Evolutionary conservation across 176 grass and related monocot species (phyloP).

Genomic region (Ensete glaucum): DNA sequence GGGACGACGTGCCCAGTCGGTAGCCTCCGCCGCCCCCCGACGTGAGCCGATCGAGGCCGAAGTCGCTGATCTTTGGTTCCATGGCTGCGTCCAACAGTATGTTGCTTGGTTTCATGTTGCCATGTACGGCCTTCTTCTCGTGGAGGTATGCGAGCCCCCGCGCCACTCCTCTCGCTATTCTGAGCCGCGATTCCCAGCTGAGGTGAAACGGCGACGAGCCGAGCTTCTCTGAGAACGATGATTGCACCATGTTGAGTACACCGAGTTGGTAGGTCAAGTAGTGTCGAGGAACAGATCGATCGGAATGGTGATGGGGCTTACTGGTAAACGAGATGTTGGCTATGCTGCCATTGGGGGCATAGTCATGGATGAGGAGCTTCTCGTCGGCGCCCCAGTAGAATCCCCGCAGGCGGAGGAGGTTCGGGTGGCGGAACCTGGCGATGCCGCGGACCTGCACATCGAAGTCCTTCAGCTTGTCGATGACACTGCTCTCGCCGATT

Average conservation of each 20-base stretch:
- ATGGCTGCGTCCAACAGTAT: conserved; percentile 59
- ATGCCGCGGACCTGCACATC: background rate
- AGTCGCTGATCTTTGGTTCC: conserved; percentile 64
- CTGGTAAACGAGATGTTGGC: conserved; percentile 74
- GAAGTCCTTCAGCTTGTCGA: conserved; percentile 16
- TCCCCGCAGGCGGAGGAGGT: conserved; percentile 66
- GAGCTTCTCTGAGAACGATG: conserved; percentile 47
- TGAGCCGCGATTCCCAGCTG: conserved; percentile 63
- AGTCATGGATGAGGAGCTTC: conserved; percentile 98
- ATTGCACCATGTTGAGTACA: no score
- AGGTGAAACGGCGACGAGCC: conserved; percentile 70
- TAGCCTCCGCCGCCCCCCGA: conserved; percentile 40
- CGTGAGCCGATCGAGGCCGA: conserved; percentile 64
- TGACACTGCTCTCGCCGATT: conserved; percentile 3
- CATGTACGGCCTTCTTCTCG: conserved; percentile 90
- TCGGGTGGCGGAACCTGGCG: conserved; percentile 40
- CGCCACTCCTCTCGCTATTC: conserved; percentile 64
- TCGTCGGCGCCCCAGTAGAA: conserved; percentile 95
- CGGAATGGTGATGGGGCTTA: conserved; percentile 19
- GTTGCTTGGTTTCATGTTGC: conserved; percentile 94
- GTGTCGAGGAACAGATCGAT: background rate
- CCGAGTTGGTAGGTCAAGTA: conserved; percentile 18
- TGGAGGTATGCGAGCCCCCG: conserved; percentile 83
- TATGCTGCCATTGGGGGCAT: conserved; percentile 84
- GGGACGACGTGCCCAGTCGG: conserved; percentile 50